These are phyloP conservation scores for Geum urbanum DNA, from an alignment of 306 rosid genomes.

Conservation along the genomic window DNA sequence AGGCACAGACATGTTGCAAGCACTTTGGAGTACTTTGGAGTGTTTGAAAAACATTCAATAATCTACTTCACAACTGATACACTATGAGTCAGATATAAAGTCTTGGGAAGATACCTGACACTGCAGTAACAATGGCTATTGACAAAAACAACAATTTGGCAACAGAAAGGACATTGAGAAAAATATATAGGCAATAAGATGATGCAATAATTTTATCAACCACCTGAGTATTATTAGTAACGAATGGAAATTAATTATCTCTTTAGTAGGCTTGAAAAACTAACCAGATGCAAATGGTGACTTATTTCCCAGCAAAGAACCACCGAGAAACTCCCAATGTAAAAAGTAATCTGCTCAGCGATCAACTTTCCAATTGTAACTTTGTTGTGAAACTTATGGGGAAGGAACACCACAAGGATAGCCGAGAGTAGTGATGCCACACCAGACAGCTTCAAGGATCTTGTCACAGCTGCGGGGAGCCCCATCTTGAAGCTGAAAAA, in stretches of 20 bases:
- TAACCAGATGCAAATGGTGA: constrained; percentile 77
- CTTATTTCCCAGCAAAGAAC: constrained; percentile 82
- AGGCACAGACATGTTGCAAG: neutral
- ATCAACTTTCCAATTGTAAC: constrained; percentile 35
- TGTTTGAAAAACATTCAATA: neutral
- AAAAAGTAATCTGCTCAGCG: constrained; percentile 44
- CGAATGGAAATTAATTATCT: neutral
- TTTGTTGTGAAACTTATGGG: constrained; percentile 34
- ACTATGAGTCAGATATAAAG: neutral
- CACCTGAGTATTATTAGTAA: constrained; percentile 4
- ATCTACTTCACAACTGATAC: neutral
- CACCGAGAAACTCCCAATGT: constrained; percentile 54
- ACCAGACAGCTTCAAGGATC: constrained; percentile 60
- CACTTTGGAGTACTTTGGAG: neutral
- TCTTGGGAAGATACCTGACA: neutral
- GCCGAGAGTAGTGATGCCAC: constrained; percentile 54
- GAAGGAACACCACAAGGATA: constrained; percentile 43
- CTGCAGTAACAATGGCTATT: neutral
- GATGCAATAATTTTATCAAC: neutral
- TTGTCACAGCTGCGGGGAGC: constrained; percentile 52
- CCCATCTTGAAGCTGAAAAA: constrained; percentile 97
- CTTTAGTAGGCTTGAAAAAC: constrained; percentile 25
- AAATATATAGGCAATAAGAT: neutral
- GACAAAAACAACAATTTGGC: neutral
- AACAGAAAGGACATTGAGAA: neutral